A percentile compares a stretch with the other conserved stretches of the same genome.
These are phyloP conservation scores for Pseudogymnoascus sp. DNA, from an alignment of 2,329 filamentous ascomycete species.

Conservation along the genomic window DNA sequence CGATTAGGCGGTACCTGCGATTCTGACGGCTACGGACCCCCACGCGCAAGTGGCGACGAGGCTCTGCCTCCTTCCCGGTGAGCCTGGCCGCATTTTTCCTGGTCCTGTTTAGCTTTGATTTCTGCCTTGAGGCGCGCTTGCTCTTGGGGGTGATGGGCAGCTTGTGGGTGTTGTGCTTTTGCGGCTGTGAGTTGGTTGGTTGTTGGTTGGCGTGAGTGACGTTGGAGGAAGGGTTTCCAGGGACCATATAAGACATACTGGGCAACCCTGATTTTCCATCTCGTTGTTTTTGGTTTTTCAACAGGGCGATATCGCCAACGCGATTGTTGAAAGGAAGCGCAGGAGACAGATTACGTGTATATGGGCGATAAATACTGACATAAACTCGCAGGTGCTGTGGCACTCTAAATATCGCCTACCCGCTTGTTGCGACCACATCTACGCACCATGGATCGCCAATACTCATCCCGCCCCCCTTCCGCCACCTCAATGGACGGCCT, in stretches of 20 bases:
- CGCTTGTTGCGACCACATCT: not conserved
- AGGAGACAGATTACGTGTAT: not conserved
- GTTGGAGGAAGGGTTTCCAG: not conserved
- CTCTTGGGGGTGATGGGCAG: not conserved
- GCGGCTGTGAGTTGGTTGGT: not conserved
- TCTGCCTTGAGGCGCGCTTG: not conserved
- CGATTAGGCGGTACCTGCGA: not conserved
- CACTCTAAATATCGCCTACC: not conserved
- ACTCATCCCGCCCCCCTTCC: not conserved
- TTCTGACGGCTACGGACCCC: not conserved
- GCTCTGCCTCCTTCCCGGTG: not conserved
- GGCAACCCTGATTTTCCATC: not conserved
- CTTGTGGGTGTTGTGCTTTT: not conserved
- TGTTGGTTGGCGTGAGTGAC: not conserved
- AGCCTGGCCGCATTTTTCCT: not conserved
- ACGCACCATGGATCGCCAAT: not conserved
- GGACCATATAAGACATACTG: not conserved
- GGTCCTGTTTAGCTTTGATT: not conserved
- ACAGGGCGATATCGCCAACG: not conserved
- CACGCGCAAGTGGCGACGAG: conserved; percentile 1
- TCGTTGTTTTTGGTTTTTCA: not conserved
- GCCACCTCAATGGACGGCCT: not conserved
- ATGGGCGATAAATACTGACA: not conserved
- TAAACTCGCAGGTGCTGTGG: not conserved
- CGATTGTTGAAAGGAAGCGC: not conserved